Conservation (phyloP, 768 basidiomycete genomes). For the Polyporus arcularius region DNA sequence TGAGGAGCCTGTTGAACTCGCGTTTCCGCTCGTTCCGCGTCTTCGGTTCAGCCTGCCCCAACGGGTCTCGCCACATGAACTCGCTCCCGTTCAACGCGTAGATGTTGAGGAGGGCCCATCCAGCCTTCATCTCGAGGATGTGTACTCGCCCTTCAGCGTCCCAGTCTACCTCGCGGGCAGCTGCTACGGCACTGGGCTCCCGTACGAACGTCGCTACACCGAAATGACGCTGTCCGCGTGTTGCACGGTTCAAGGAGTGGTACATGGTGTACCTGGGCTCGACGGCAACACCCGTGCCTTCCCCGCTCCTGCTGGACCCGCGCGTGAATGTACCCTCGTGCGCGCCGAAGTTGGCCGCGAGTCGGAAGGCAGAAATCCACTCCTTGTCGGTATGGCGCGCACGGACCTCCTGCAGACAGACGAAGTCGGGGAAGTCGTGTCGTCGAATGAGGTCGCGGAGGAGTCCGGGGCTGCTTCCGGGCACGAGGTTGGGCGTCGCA, state of each 20-base stretch:
- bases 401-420: constrained; percentile 28
- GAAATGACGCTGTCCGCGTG: constrained; percentile 26
- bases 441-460: constrained; percentile 23
- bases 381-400: constrained; percentile 24
- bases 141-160: constrained; percentile 27
- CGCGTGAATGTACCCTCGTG: not conserved
- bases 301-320: not conserved
- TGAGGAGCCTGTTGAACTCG: constrained; percentile 28
- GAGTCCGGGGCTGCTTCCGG: constrained; percentile 18
- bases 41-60: constrained; percentile 18
- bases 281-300: not conserved
- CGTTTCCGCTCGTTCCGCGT: constrained; percentile 29
- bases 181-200: constrained; percentile 15
- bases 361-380: constrained; percentile 23
- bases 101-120: constrained; percentile 30
- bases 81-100: constrained; percentile 31
- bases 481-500: not conserved
- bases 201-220: constrained; percentile 24
- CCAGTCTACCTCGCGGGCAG: constrained; percentile 27
- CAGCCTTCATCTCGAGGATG: constrained; percentile 26
- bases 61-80: constrained; percentile 26
- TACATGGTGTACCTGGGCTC: constrained; percentile 23
- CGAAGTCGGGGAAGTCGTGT: constrained; percentile 25
- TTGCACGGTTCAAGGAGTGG: constrained; percentile 23
- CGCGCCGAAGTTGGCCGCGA: constrained; percentile 18